Conservation (phyloP, 352 stramenopile genomes). For the Phytophthora sp. region DNA sequence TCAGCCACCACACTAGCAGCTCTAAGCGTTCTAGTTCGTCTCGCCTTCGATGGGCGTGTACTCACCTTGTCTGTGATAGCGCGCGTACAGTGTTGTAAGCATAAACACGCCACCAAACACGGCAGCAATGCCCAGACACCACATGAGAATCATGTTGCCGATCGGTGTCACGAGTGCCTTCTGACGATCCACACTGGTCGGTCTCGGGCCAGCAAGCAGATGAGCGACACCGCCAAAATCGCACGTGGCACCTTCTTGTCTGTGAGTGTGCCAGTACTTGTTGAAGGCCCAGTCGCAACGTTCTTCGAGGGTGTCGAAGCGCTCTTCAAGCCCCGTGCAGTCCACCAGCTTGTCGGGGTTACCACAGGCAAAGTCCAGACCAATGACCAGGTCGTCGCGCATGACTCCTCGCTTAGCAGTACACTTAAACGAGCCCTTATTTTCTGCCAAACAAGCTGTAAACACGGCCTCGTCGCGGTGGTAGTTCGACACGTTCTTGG, state of each 20-base stretch:
- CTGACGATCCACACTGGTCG: conserved; percentile 16
- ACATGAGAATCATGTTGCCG: conserved; percentile 27
- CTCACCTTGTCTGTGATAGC: conserved; percentile 19
- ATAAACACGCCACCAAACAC: conserved; percentile 14
- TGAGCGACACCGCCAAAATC: conserved; percentile 78
- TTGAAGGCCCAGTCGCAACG: conserved; percentile 49
- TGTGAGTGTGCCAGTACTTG: conserved; percentile 70
- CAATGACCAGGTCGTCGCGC: conserved; percentile 53
- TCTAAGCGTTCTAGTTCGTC: conserved; percentile 8
- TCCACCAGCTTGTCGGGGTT: conserved; percentile 44
- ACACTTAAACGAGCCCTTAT: conserved; percentile 77
- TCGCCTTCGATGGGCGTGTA: conserved; percentile 26
- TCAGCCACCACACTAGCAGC: not conserved
- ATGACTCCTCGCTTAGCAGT: conserved; percentile 65
- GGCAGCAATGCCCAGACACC: conserved; percentile 23
- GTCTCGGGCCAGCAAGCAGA: conserved; percentile 36
- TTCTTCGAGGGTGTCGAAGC: conserved; percentile 60
- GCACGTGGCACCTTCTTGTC: conserved; percentile 67
- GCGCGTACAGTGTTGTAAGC: conserved; percentile 17
- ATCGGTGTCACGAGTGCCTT: conserved; percentile 25
- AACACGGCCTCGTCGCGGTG: conserved; percentile 54
- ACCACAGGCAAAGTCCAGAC: conserved; percentile 67
- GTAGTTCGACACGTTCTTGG: conserved; percentile 76
- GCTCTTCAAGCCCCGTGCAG: conserved; percentile 51
- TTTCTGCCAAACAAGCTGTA: conserved; percentile 63